Conservation (phyloP, 2,329 filamentous ascomycete species). For the Hypoxylon sp. region DNA sequence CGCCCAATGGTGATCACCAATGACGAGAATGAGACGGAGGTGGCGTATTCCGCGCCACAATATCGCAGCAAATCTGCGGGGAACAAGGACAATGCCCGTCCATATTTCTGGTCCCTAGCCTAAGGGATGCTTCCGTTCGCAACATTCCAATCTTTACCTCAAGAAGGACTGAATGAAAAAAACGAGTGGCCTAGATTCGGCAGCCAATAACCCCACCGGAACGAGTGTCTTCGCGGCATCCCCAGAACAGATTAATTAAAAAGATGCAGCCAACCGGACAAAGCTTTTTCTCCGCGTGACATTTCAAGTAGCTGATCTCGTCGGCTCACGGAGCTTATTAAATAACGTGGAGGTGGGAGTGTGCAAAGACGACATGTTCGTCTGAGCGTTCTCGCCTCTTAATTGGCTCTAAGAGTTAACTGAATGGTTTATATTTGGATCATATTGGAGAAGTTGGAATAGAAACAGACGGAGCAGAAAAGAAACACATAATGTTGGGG, state of each 20-base stretch:
- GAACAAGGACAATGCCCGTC: conserved; percentile 17
- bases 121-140: conserved; percentile 10
- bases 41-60: conserved; percentile 29
- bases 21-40: conserved; percentile 21
- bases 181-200: conserved; percentile 26
- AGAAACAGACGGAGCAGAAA: background rate
- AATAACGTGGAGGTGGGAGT: background rate
- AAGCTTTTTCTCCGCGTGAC: background rate
- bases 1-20: conserved; percentile 30
- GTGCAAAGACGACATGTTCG: background rate
- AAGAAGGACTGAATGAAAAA: conserved; percentile 10
- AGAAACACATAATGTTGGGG: background rate
- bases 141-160: conserved; percentile 12
- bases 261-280: background rate
- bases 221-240: background rate
- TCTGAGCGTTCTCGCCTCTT: background rate
- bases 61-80: conserved; percentile 22
- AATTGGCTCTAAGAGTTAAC: background rate
- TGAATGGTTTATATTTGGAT: background rate
- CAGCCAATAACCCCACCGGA: conserved; percentile 3
- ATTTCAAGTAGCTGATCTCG: background rate
- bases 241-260: conserved; percentile 1
- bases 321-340: too few relatives aligned
- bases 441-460: background rate
- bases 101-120: conserved; percentile 4